phyloP scores from a whole-genome alignment of 83 land plant species.

The Picea abies region DNA sequence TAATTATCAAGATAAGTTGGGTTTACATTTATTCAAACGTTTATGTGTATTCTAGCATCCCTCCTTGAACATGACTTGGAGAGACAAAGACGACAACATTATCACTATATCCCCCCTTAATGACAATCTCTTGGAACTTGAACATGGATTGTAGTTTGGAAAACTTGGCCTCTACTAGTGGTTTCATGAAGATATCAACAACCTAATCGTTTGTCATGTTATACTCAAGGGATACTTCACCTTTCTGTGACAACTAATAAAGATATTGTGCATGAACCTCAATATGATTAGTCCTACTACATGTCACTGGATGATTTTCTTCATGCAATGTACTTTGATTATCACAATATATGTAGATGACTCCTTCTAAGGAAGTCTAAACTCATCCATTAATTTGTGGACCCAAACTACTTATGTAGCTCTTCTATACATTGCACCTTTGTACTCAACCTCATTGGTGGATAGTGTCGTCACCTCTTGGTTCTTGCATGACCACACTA shows the following conservation, averaged over 20 bases:
- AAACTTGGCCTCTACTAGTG: not conserved
- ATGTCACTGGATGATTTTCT: not conserved
- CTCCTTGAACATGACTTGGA: no score
- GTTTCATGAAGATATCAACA: not conserved
- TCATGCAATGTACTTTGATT: not conserved
- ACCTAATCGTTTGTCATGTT: not conserved
- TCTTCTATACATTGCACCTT: not conserved
- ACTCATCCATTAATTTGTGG: not conserved
- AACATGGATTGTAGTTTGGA: no score
- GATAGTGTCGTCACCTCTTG: not conserved
- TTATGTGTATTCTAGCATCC: no score
- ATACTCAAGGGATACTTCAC: not conserved
- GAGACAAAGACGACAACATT: no score
- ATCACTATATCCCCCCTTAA: no score
- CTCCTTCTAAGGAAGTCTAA: not conserved
- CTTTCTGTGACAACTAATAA: not conserved
- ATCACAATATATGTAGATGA: not conserved
- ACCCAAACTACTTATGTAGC: not conserved
- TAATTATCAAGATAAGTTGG: no score
- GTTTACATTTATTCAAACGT: no score
- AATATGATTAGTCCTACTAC: not conserved
- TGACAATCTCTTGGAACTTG: no score
- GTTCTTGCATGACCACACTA: not conserved
- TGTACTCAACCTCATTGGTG: not conserved
- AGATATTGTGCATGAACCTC: not conserved